These are phyloP conservation scores for Penicillium sp. DNA, from an alignment of 2,329 filamentous ascomycete species.

Conservation along the genomic window DNA sequence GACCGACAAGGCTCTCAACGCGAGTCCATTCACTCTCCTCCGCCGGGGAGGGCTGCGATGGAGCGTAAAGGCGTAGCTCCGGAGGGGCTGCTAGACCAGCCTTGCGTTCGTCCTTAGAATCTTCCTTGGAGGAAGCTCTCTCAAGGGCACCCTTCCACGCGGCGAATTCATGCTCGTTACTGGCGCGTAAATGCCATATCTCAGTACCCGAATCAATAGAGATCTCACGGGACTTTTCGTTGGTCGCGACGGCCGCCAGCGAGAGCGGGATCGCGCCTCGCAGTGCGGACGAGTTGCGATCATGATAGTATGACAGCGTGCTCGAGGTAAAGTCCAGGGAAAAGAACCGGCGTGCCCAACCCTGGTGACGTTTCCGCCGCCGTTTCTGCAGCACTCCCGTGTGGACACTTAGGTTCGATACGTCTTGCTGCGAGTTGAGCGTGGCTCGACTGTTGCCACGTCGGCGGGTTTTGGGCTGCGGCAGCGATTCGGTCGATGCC, in stretches of 20 bases:
- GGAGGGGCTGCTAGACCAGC: slow-evolving; percentile 11
- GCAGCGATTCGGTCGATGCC: slow-evolving; percentile 46
- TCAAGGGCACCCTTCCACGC: slow-evolving; percentile 83
- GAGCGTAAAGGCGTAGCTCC: slow-evolving; percentile 27
- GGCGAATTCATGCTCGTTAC: slow-evolving; percentile 72
- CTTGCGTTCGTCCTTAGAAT: slow-evolving; percentile 24
- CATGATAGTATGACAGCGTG: slow-evolving; percentile 92
- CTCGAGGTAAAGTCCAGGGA: slow-evolving; percentile 90
- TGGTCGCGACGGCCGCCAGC: slow-evolving; percentile 79
- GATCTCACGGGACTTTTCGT: slow-evolving; percentile 80
- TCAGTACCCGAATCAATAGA: slow-evolving; percentile 95
- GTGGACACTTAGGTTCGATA: slow-evolving; percentile 52
- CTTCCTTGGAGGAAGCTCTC: slow-evolving; percentile 61
- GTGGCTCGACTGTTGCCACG: slow-evolving; percentile 25
- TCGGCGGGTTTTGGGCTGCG: slow-evolving; percentile 28
- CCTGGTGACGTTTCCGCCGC: slow-evolving; percentile 84
- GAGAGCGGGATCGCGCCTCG: slow-evolving; percentile 87
- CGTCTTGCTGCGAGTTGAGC: slow-evolving; percentile 21
- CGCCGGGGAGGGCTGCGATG: slow-evolving; percentile 31
- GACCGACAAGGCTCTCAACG: slow-evolving; percentile 74
- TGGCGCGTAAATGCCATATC: slow-evolving; percentile 85
- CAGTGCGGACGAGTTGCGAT: slow-evolving; percentile 82
- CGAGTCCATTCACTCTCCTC: slow-evolving; percentile 80
- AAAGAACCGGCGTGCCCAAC: slow-evolving; percentile 87
- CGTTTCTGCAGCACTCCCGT: slow-evolving; percentile 82